These are phyloP conservation scores for Crotalaria pallida DNA, from an alignment of 306 rosid species.

Conservation along the genomic window DNA sequence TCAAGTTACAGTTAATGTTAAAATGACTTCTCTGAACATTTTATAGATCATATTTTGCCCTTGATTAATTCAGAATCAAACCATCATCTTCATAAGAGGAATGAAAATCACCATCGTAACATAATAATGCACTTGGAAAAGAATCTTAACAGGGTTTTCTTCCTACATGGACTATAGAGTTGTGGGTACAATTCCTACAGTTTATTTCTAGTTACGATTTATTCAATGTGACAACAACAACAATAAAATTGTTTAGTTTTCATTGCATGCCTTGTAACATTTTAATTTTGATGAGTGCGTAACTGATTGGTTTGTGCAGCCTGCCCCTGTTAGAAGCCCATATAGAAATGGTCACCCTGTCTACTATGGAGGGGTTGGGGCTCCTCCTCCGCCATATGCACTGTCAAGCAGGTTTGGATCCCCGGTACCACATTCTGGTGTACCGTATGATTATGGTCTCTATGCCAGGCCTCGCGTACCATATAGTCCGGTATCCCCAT, in stretches of 20 bases:
- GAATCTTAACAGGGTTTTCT: background rate
- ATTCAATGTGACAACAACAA: background rate
- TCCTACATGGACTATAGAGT: background rate
- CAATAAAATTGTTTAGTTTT: background rate
- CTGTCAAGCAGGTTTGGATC: slow-evolving; percentile 36
- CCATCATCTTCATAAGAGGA: background rate
- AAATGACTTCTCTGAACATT: background rate
- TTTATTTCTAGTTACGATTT: background rate
- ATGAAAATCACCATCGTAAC: background rate
- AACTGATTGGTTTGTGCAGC: slow-evolving; percentile 23
- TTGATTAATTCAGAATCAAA: no score
- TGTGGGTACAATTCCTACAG: background rate
- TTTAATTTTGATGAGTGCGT: background rate
- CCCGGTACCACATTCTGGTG: slow-evolving; percentile 30
- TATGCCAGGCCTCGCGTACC: slow-evolving; percentile 25
- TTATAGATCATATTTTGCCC: background rate
- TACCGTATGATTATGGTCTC: slow-evolving; percentile 33
- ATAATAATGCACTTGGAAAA: background rate
- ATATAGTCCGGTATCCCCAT: slow-evolving; percentile 28
- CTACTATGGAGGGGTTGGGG: slow-evolving; percentile 36
- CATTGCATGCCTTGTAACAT: background rate
- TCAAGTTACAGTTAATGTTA: background rate
- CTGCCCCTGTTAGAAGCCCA: slow-evolving; percentile 34
- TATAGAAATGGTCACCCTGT: slow-evolving; percentile 32
- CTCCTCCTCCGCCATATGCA: slow-evolving; percentile 41